A percentile compares a stretch with the other conserved stretches of the same genome.
Evolutionary conservation across 179 eudicot genomes (phyloP).

Genomic region (Patellifolia procumbens): DNA sequence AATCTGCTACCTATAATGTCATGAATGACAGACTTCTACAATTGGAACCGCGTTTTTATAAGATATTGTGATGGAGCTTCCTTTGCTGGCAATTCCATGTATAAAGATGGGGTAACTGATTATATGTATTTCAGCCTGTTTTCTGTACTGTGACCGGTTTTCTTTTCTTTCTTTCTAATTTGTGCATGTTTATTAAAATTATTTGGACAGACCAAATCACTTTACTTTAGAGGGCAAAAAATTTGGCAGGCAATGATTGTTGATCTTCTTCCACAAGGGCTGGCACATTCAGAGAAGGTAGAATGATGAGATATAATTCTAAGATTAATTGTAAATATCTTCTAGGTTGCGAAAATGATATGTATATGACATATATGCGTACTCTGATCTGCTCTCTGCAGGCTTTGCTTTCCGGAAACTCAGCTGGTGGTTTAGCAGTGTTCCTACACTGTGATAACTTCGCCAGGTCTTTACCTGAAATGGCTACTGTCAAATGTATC

Average conservation of each 20-base stretch:
- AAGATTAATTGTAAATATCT: too few species aligned
- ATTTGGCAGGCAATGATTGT: conserved; percentile 84
- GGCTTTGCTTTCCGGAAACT: conserved; percentile 95
- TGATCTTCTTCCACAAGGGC: conserved; percentile 90
- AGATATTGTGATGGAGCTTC: conserved; percentile 99
- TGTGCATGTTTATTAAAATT: neutral
- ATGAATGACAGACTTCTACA: conserved; percentile 69
- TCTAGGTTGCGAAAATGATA: too few species aligned
- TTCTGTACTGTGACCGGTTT: neutral
- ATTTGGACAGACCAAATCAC: conserved; percentile 25
- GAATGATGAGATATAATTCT: too few species aligned
- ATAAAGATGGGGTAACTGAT: conserved; percentile 62
- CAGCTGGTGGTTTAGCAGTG: conserved; percentile 92
- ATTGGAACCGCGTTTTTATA: conserved; percentile 96
- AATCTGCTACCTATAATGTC: neutral
- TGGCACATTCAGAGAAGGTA: conserved; percentile 71
- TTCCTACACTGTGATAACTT: conserved; percentile 84
- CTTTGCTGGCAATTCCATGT: conserved; percentile 75
- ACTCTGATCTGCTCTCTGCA: too few species aligned
- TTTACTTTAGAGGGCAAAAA: conserved; percentile 93
- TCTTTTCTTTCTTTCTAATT: neutral
- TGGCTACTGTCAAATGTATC: conserved; percentile 75
- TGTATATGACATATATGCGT: too few species aligned
- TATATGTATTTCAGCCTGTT: neutral
- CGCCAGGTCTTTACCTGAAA: conserved; percentile 63